Evolutionary conservation across 129 eudicot species (phyloP).

Genomic region (Chrysanthemum lavandulifolium): DNA sequence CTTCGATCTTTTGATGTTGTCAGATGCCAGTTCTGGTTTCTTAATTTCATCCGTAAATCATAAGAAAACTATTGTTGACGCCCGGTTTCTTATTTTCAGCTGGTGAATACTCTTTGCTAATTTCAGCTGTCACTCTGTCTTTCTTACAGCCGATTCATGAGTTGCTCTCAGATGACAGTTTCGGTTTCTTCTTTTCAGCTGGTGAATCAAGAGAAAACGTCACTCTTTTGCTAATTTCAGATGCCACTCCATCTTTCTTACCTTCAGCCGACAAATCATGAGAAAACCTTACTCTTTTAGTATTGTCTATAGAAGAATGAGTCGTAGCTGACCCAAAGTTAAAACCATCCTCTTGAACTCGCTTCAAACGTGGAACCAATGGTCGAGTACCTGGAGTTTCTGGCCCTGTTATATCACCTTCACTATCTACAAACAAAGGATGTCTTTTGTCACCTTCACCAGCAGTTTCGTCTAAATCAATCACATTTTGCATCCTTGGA

Average conservation of each 20-base stretch:
- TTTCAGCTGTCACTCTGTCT: conserved; percentile 28
- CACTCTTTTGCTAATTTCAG: conserved; percentile 45
- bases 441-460: conserved; percentile 36
- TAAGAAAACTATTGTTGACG: conserved; percentile 32
- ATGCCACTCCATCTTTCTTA: conserved; percentile 23
- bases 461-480: conserved; percentile 19
- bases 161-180: conserved; percentile 32
- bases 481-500: conserved; percentile 20
- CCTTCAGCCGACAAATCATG: conserved; percentile 18
- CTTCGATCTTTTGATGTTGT: conserved; percentile 37
- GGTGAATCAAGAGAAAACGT: too few relatives aligned
- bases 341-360: conserved; percentile 62
- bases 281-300: conserved; percentile 52
- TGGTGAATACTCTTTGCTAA: conserved; percentile 40
- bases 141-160: background rate
- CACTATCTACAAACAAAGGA: conserved; percentile 29
- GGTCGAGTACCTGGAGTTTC: conserved; percentile 80
- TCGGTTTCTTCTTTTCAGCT: background rate
- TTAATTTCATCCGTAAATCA: conserved; percentile 27
- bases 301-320: conserved; percentile 27
- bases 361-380: conserved; percentile 63
- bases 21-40: conserved; percentile 11
- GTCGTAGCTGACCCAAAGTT: conserved; percentile 29
- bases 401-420: conserved; percentile 54
- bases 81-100: conserved; percentile 8